Conservation (phyloP, 768 basidiomycete genomes). For the Phylloporus scabripes region DNA sequence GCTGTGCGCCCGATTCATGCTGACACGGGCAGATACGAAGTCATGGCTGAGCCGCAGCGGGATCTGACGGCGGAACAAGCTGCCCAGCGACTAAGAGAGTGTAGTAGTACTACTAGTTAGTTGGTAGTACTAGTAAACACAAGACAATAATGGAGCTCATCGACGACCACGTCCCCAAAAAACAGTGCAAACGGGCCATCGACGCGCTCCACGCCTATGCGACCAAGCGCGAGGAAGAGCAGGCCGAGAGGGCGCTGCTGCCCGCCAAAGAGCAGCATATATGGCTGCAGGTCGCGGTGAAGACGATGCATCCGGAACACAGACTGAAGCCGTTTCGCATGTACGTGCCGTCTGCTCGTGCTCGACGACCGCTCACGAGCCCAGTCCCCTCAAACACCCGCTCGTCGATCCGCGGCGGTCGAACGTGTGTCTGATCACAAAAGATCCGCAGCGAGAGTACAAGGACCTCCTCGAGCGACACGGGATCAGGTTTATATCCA, state of each 20-base stretch:
- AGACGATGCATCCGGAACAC: constrained; percentile 68
- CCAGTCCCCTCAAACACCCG: constrained; percentile 69
- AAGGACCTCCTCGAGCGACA: constrained; percentile 82
- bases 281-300: constrained; percentile 86
- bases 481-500: constrained; percentile 82
- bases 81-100: constrained; percentile 58
- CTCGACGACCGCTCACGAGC: neutral
- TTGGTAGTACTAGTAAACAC: neutral
- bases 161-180: constrained; percentile 60
- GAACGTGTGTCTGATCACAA: constrained; percentile 85
- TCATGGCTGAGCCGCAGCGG: constrained; percentile 87
- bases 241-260: constrained; percentile 69
- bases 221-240: constrained; percentile 53
- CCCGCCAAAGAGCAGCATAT: constrained; percentile 77
- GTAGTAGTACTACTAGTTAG: too few relatives aligned
- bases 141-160: constrained; percentile 52
- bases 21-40: constrained; percentile 58
- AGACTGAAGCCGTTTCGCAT: constrained; percentile 80
- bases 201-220: constrained; percentile 73
- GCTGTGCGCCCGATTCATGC: neutral
- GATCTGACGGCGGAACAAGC: constrained; percentile 90
- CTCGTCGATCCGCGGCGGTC: constrained; percentile 78
- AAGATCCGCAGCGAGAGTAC: constrained; percentile 94
- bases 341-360: constrained; percentile 41
- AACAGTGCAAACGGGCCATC: constrained; percentile 75